Evolutionary conservation across 164 flowering plant genomes (phyloP), one percentile per base, ranked within the genome.

Genomic region (Chimonanthus praecox): DNA sequence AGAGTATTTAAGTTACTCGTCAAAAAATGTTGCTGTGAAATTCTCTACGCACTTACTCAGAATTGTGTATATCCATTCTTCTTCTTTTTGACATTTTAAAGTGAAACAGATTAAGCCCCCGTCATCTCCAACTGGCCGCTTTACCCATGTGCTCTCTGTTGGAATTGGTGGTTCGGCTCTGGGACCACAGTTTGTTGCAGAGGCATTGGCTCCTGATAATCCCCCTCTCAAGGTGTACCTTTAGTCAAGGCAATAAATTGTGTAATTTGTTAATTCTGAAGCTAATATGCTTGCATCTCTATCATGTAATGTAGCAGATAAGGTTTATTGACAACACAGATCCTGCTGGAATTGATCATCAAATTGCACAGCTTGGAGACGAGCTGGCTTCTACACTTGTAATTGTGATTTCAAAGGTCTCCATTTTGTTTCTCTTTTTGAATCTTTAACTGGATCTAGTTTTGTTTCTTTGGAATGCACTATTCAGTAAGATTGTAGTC

Each of bases 271-370:
- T 69, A 33, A 47, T 48, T 68, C 58, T 49, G 11, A n/a, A 68
- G 70, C 49, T 68, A 68, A 68, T 21, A 69, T 69, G 46, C 47
- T 18, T 47, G 18, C 68, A 15, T 43, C 48, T 43, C 48, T 33
- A 43, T 13, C 18, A 43, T 51, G 75, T 69, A 44, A 20, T 62
- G 46, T 75, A 78, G 83, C 94, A 93, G 98, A 87, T 95, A 84
- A 89, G n/a, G 81, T 95, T 95, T 79, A 89, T 95, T 78, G 99
- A 95, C 81, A 93, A 95, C 78, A 95, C 99, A 68, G n/a, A n/a
- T 85, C 98, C 99, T 16, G 97, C 94, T 77, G 99, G 99, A 76
- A 95, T 95, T 78, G 99, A 95, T 82, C 99, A 95, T 80, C 99
- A 95, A 84, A 93, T 95, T 80, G 98, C 97, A 50, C 99, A 95